Evolutionary conservation across 176 grass and related monocot species (phyloP).

Genomic region (Raddia distichophylla): DNA sequence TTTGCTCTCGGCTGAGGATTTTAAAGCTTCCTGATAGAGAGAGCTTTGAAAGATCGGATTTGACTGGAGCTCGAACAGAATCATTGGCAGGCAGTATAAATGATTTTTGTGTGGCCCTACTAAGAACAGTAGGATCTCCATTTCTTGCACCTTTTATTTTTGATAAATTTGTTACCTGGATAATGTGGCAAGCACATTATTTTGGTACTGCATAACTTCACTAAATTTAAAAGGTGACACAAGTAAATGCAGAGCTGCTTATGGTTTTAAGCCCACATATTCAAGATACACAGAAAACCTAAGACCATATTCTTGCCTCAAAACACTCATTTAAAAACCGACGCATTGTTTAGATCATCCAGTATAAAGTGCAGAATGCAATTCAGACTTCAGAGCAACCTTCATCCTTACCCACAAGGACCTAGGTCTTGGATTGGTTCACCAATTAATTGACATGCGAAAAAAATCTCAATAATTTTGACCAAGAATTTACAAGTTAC

Average conservation of each 20-base stretch:
- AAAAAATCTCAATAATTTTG: background rate
- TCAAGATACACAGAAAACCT: background rate
- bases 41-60: conserved; percentile 56
- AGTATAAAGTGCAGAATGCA: background rate
- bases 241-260: background rate
- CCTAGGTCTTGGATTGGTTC: background rate
- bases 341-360: background rate
- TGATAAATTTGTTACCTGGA: conserved; percentile 50
- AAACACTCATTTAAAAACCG: background rate
- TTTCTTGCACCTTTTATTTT: conserved; percentile 58
- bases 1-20: conserved; percentile 70
- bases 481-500: background rate
- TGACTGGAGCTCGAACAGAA: conserved; percentile 48
- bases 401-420: background rate
- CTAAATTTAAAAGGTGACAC: background rate
- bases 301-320: background rate
- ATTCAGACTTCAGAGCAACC: conserved; percentile 3
- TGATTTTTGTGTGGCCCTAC: conserved; percentile 47
- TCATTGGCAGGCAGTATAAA: conserved; percentile 35
- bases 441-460: background rate
- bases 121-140: conserved; percentile 50
- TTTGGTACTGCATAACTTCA: conserved; percentile 21
- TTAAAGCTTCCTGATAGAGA: conserved; percentile 56
- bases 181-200: conserved; percentile 13
- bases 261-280: background rate